Percentiles rank a stretch among this genome's conserved stretches.
phyloP scores from a whole-genome alignment of 495 filamentous ascomycete genomes.

The Hypoxylon fragiforme region DNA sequence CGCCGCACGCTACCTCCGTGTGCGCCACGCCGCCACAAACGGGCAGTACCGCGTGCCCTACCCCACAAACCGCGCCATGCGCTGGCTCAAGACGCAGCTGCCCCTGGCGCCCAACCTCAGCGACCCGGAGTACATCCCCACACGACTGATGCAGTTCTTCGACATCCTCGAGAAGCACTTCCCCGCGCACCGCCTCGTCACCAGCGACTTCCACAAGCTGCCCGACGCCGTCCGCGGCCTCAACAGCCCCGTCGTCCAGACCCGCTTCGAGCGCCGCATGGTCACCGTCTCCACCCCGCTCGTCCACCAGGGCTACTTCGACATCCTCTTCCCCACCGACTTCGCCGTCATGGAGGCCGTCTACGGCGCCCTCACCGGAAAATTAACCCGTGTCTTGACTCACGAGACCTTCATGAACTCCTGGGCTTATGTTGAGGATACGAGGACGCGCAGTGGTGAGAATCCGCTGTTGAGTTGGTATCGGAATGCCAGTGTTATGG shows the following conservation, averaged over 20 bases:
- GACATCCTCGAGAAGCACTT: constrained; percentile 84
- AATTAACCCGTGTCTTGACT: constrained; percentile 77
- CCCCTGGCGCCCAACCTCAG: constrained; percentile 77
- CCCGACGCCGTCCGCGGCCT: constrained; percentile 80
- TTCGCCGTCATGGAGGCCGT: constrained; percentile 85
- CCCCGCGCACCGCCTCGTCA: constrained; percentile 84
- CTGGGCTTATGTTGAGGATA: constrained; percentile 91
- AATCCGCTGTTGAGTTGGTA: constrained; percentile 94
- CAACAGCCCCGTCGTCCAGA: constrained; percentile 95
- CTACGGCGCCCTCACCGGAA: constrained; percentile 89
- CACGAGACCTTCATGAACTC: constrained; percentile 89
- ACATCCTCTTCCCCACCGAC: constrained; percentile 97
- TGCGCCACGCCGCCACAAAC: constrained; percentile 65
- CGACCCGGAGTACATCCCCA: constrained; percentile 88
- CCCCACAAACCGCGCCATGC: constrained; percentile 52
- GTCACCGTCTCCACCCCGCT: constrained; percentile 90
- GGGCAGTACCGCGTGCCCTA: constrained; percentile 56
- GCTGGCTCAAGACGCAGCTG: constrained; percentile 60
- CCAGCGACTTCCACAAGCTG: constrained; percentile 85
- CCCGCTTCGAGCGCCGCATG: constrained; percentile 78
- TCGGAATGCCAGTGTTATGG: constrained; percentile 87
- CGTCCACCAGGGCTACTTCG: constrained; percentile 97
- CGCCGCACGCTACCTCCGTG: constrained; percentile 76
- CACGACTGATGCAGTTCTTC: constrained; percentile 93
- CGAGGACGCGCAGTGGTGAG: constrained; percentile 84